Evolutionary conservation across 176 grass and related monocot genomes (phyloP).

Genomic region (Avena sativa): DNA sequence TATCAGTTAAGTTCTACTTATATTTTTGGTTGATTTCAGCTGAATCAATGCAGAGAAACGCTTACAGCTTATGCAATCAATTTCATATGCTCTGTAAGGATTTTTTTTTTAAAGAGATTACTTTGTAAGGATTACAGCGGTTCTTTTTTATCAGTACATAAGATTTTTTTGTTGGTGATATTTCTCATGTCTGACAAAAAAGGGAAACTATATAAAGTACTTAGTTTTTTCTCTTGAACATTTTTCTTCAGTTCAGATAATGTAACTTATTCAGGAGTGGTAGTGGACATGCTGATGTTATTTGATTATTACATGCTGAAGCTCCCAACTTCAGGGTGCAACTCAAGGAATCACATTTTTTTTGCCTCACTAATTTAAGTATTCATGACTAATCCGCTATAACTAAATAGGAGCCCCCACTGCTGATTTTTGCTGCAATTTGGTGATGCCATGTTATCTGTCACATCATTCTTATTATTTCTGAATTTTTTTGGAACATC

Average conservation of each 20-base stretch:
- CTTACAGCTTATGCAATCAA: neutral
- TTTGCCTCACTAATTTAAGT: too few relatives aligned
- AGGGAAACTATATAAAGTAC: neutral
- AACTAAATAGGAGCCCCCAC: neutral
- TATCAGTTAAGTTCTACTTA: conserved; percentile 21
- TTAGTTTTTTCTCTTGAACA: neutral
- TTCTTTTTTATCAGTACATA: neutral
- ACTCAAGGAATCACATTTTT: neutral
- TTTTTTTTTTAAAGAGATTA: neutral
- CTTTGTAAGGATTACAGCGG: neutral
- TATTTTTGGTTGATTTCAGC: conserved; percentile 20
- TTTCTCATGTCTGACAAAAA: neutral
- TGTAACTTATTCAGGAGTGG: neutral
- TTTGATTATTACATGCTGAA: neutral
- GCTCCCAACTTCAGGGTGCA: neutral
- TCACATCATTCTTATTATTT: neutral
- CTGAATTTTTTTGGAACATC: neutral
- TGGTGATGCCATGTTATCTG: neutral
- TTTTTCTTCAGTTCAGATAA: neutral
- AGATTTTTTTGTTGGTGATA: neutral
- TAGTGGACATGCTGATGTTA: neutral
- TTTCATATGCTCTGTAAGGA: conserved; percentile 3
- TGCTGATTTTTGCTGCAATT: neutral
- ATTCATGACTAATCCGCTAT: neutral
- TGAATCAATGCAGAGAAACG: conserved; percentile 7